Evolutionary conservation across 176 grass and related monocot species (phyloP).

Genomic region (Zoysia japonica): DNA sequence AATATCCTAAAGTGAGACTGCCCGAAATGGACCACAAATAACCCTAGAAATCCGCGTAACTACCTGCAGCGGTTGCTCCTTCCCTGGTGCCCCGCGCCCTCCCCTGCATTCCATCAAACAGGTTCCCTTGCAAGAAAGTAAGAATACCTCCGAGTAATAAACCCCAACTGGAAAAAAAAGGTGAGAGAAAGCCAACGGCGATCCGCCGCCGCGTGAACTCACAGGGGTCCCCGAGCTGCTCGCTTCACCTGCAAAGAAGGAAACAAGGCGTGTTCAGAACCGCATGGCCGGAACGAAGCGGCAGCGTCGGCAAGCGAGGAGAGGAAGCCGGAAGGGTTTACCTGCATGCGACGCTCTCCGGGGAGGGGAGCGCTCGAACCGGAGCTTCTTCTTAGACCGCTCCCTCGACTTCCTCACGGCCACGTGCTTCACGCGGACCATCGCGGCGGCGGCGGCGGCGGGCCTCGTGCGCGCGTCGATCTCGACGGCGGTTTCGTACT

Average conservation of each 20-base stretch:
- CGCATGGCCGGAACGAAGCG: background rate
- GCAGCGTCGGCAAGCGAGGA: background rate
- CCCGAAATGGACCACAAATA: background rate
- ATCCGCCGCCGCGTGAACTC: background rate
- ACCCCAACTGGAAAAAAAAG: background rate
- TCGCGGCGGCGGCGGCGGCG: background rate
- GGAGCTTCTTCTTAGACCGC: slow-evolving; percentile 29
- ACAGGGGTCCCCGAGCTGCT: background rate
- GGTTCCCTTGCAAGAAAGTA: slow-evolving; percentile 15
- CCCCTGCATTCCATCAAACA: slow-evolving; percentile 52
- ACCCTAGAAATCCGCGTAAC: background rate
- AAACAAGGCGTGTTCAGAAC: background rate
- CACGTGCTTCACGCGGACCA: slow-evolving; percentile 24
- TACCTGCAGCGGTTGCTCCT: background rate
- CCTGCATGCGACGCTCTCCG: background rate
- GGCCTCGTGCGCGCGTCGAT: too few relatives aligned
- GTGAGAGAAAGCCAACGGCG: too few relatives aligned
- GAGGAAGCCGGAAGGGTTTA: background rate
- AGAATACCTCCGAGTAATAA: background rate
- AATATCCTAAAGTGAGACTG: slow-evolving; percentile 8
- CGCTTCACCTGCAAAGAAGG: slow-evolving; percentile 16
- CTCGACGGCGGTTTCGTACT: background rate
- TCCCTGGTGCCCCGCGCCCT: background rate
- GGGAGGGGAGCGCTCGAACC: background rate
- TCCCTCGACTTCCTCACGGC: background rate